A percentile compares a stretch with the other conserved stretches of the same genome.
Evolutionary conservation across 768 basidiomycete species (phyloP).

Genomic region (Boletellus sp.): DNA sequence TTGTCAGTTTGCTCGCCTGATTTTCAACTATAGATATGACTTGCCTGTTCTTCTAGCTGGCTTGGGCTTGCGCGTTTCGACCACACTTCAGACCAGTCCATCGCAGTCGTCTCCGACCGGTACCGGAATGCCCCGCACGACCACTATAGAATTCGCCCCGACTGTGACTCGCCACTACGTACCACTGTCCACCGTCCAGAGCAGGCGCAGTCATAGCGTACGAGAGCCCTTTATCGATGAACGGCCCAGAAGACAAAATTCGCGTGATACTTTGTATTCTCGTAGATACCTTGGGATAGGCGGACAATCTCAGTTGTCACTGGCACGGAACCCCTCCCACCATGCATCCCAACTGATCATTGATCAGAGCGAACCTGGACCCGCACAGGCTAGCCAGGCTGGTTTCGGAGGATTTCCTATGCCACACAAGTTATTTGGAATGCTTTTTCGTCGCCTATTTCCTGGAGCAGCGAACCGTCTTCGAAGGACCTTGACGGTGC

Average conservation of each 20-base stretch:
- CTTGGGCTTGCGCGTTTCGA: conserved; percentile 3
- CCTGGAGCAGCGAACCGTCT: conserved; percentile 59
- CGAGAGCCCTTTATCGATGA: conserved; percentile 6
- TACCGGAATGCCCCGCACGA: conserved; percentile 36
- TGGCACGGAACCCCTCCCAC: conserved; percentile 14
- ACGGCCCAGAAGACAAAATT: conserved; percentile 3
- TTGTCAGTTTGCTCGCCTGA: conserved; percentile 8
- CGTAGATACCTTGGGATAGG: conserved; percentile 14
- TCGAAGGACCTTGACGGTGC: conserved; percentile 71
- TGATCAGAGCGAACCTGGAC: conserved; percentile 14
- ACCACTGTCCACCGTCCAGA: conserved; percentile 24
- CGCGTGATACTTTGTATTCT: conserved; percentile 8
- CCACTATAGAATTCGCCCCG: conserved; percentile 54
- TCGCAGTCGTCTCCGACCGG: conserved; percentile 3
- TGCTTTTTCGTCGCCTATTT: conserved; percentile 53
- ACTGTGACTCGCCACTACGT: conserved; percentile 25
- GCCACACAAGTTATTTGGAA: conserved; percentile 53
- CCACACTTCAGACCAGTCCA: not conserved
- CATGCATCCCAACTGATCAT: conserved; percentile 9
- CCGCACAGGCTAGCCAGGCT: conserved; percentile 33
- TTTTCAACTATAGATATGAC: not conserved
- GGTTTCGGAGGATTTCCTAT: conserved; percentile 76
- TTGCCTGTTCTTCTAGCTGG: conserved; percentile 7
- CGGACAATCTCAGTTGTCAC: conserved; percentile 13
- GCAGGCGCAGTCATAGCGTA: conserved; percentile 21